These are phyloP conservation scores for Dillenia suffruticosa DNA, from an alignment of 164 flowering plant genomes.

Conservation along the genomic window DNA sequence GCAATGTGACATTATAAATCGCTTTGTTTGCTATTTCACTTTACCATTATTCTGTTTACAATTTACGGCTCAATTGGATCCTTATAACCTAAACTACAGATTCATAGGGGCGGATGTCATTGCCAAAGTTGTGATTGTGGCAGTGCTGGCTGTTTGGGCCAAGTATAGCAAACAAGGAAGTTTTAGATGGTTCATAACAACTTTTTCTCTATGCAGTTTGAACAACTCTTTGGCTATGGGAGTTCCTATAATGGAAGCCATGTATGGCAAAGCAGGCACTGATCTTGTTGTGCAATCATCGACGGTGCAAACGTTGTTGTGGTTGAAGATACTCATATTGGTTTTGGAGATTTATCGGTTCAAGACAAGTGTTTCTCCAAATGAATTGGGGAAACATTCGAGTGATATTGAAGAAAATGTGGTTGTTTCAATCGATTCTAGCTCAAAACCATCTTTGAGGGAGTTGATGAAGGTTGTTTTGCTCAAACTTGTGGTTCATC, in stretches of 20 bases:
- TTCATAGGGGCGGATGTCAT: conserved; percentile 59
- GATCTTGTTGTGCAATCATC: conserved; percentile 67
- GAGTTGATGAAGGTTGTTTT: conserved; percentile 50
- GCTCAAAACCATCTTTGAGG: conserved; percentile 30
- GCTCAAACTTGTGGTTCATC: conserved; percentile 55
- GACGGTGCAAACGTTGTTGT: conserved; percentile 52
- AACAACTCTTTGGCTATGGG: conserved; percentile 70
- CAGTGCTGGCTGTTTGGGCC: conserved; percentile 54
- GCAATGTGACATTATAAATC: conserved; percentile 57
- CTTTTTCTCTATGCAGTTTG: conserved; percentile 58
- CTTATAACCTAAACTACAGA: conserved; percentile 48
- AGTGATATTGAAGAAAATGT: conserved; percentile 31
- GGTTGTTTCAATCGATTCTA: background rate
- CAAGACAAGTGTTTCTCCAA: conserved; percentile 16
- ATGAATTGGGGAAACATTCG: background rate
- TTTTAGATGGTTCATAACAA: conserved; percentile 64
- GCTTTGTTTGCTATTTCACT: conserved; percentile 61
- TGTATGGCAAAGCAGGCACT: conserved; percentile 55
- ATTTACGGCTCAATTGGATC: conserved; percentile 51
- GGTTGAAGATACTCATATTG: conserved; percentile 55
- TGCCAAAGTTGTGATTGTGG: conserved; percentile 46
- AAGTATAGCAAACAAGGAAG: conserved; percentile 54
- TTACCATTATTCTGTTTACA: conserved; percentile 68
- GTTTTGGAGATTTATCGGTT: conserved; percentile 43
- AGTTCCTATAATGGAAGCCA: conserved; percentile 61